phyloP scores from a whole-genome alignment of 2,329 filamentous ascomycete genomes.

The Phaeosphaeria sp. region DNA sequence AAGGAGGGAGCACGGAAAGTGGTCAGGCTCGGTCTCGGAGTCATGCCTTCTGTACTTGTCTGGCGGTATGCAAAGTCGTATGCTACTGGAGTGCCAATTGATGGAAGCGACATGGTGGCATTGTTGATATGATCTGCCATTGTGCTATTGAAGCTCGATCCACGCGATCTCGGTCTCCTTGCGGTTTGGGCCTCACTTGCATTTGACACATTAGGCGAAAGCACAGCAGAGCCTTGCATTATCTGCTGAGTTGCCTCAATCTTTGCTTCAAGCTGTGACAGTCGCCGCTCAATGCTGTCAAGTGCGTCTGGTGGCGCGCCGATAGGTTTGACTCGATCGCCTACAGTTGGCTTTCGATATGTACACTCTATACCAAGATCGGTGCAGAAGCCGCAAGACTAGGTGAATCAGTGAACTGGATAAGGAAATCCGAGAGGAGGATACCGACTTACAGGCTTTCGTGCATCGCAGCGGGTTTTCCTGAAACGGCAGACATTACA shows the following conservation, averaged over 20 bases:
- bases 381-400: constrained; percentile 34
- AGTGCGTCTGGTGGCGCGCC: constrained; percentile 24
- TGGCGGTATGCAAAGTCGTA: constrained; percentile 37
- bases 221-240: constrained; percentile 18
- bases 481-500: constrained; percentile 39
- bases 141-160: constrained; percentile 24
- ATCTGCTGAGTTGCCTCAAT: constrained; percentile 26
- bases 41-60: constrained; percentile 31
- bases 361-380: constrained; percentile 37
- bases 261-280: constrained; percentile 30
- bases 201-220: constrained; percentile 23
- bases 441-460: constrained; percentile 18
- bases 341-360: constrained; percentile 32
- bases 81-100: constrained; percentile 17
- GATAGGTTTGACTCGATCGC: constrained; percentile 23
- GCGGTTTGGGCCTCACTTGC: constrained; percentile 16
- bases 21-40: constrained; percentile 29
- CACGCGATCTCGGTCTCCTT: constrained; percentile 14
- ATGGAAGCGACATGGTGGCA: constrained; percentile 14
- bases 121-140: constrained; percentile 19
- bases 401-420: constrained; percentile 4
- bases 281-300: constrained; percentile 28
- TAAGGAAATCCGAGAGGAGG: constrained; percentile 4
- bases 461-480: constrained; percentile 37
- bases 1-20: constrained; percentile 30